Conservation (phyloP, 192 early-diverging fungal species). For the Oehlia diaphana region DNA sequence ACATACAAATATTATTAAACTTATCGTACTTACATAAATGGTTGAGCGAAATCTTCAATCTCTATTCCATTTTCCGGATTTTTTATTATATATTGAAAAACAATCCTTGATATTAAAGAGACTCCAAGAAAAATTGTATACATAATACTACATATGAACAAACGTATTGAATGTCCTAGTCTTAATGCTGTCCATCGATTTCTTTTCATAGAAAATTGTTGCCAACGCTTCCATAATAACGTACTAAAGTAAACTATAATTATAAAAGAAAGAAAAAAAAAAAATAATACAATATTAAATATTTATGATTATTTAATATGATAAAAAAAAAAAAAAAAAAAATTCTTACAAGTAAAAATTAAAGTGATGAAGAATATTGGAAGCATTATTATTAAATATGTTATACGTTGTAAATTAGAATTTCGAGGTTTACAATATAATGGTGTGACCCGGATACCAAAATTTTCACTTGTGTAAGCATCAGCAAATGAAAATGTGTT, state of each 20-base stretch:
- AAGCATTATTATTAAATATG: not conserved
- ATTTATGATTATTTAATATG: not conserved
- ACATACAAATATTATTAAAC: no score
- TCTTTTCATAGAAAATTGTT: not conserved
- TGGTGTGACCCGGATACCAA: not conserved
- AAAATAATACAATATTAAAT: not conserved
- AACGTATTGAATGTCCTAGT: not conserved
- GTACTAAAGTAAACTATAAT: not conserved
- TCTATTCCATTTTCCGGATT: not conserved
- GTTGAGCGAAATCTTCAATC: not conserved
- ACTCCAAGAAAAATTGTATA: not conserved
- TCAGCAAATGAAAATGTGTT: not conserved
- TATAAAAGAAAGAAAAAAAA: not conserved
- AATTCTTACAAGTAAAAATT: not conserved
- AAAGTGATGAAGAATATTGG: not conserved
- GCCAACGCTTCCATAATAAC: not conserved
- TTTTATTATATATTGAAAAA: not conserved
- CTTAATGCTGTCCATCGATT: not conserved
- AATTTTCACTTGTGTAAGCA: not conserved
- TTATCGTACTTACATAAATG: not conserved
- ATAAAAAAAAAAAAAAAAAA: not conserved
- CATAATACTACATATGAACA: not conserved
- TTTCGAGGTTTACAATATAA: constrained; percentile 8
- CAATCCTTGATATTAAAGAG: not conserved
- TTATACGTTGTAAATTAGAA: not conserved